phyloP scores from a whole-genome alignment of 371 early-diverging fungal species.

The Parasitella parasitica region DNA sequence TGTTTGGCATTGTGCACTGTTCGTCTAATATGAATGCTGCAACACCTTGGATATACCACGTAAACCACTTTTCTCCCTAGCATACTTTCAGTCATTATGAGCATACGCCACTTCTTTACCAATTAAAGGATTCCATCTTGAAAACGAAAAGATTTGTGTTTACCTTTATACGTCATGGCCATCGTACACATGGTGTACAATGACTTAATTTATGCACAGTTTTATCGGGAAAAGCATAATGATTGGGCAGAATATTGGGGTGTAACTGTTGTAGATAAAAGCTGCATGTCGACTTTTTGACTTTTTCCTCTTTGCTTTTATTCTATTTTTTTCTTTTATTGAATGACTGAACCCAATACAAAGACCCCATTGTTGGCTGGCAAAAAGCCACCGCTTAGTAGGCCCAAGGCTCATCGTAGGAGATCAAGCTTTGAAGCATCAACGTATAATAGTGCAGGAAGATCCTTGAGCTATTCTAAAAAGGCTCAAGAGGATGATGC shows the following conservation, averaged over 20 bases:
- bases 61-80: no score
- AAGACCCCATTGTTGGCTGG: conserved; percentile 22
- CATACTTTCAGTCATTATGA: no score
- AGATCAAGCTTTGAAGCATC: conserved; percentile 29
- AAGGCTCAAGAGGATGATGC: conserved; percentile 3
- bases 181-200: background rate
- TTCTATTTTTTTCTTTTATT: background rate
- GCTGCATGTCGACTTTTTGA: background rate
- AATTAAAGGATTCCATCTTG: no score
- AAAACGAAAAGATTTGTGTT: no score
- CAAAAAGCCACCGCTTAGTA: conserved; percentile 27
- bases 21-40: no score
- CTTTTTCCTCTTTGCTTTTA: conserved; percentile 1
- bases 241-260: background rate
- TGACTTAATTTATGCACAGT: background rate
- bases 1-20: no score
- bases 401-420: conserved; percentile 21
- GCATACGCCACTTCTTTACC: no score
- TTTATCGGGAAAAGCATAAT: background rate
- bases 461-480: conserved; percentile 15
- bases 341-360: conserved; percentile 21
- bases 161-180: background rate
- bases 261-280: background rate
- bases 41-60: no score
- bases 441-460: conserved; percentile 23